Conservation (phyloP, 2,329 filamentous ascomycete genomes). For the Cercospora sp. region DNA sequence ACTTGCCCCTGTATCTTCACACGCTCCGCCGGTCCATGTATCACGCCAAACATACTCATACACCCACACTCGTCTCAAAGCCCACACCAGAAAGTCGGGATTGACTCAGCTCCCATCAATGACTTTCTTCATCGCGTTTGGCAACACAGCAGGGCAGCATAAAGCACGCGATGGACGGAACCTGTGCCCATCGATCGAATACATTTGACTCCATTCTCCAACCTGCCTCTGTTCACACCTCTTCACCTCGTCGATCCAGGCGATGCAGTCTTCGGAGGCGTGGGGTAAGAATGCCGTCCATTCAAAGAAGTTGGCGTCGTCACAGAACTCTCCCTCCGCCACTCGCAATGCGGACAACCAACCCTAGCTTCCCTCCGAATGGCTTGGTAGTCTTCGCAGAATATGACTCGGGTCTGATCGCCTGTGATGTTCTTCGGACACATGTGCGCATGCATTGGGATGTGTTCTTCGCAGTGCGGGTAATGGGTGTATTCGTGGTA, state of each 20-base stretch:
- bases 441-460: conserved; percentile 37
- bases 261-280: conserved; percentile 27
- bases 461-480: conserved; percentile 30
- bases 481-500: conserved; percentile 40
- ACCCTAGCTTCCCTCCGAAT: conserved; percentile 20
- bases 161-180: neutral
- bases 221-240: neutral
- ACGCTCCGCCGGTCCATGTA: neutral
- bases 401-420: conserved; percentile 34
- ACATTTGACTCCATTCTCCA: neutral
- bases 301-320: conserved; percentile 18
- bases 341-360: conserved; percentile 29
- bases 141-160: neutral
- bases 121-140: neutral
- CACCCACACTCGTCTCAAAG: neutral
- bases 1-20: neutral
- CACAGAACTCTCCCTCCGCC: conserved; percentile 8
- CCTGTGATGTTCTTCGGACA: conserved; percentile 35
- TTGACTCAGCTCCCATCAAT: neutral
- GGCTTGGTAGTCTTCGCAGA: conserved; percentile 37
- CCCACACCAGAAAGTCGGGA: neutral
- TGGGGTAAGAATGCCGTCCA: conserved; percentile 20
- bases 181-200: neutral
- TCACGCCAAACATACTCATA: neutral
- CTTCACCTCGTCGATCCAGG: conserved; percentile 22